Evolutionary conservation across 352 stramenopile genomes (phyloP), one percentile per base, ranked within the genome.

Genomic region (Phytophthora ohioensis): DNA sequence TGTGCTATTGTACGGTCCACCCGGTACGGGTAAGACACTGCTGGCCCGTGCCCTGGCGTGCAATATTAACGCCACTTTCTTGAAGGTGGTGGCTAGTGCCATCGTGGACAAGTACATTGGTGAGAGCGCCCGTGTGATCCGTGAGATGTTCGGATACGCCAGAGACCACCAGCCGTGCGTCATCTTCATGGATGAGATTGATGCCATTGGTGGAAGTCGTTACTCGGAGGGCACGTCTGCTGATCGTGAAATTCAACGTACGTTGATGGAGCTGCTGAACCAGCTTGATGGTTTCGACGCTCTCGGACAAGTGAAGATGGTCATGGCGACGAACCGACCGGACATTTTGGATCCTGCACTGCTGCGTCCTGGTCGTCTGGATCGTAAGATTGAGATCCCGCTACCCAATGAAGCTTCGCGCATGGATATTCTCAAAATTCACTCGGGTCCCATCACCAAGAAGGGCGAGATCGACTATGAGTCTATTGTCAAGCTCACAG

Each of bases 41-140:
- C 77, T 99, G 31, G 98, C 98, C 43, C 94, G 97, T 67, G 98
- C 98, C 15, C 80, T 99, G 21, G 98, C 98, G 12, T 99, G 91
- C 81, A 99, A 99, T 82, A 99, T 99, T 79, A 98, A 97, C 70
- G 98, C 98, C 4, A 99, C 97, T 52, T 99, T 99, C 81, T 88
- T 99, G 57, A 99, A 99, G 84, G 97, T 99, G 39, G 97, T 99
- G 17, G 98, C 98, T 9, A 99, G 95, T 62, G 97, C 97, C 15
- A 99, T 99, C 75, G 98, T 99, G 6, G 97, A 99, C 87, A 99
- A 99, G 81, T 99, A 99, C 90, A 99, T 99, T 88, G 98, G 98
- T 65, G 98, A 99, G 83, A 99, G 95, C 62, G 97, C 98, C 10
- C 94, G 98, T 70, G 97, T 99, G 68, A 99, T 99, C 76, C 97